Percentiles rank a stretch among this genome's conserved stretches.
Evolutionary conservation across 1,284 basidiomycete species (phyloP).

Genomic region (Rhodotorula sp.): DNA sequence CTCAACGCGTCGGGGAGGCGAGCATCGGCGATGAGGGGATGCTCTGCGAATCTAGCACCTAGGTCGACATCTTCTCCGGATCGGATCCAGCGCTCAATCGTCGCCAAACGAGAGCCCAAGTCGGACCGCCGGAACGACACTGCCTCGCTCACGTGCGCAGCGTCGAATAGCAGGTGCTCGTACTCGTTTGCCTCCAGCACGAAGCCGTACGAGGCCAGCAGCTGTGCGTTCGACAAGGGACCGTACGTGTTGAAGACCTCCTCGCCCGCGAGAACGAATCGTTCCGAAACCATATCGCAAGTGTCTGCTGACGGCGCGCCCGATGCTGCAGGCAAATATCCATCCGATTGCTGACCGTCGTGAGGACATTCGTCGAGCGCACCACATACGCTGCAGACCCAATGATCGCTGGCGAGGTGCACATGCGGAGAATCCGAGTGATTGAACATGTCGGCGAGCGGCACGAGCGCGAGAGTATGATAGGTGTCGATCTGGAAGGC

Average conservation of each 20-base stretch:
- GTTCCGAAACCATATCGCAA: conserved; percentile 49
- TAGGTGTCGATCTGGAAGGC: conserved; percentile 80
- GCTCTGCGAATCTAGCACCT: background rate
- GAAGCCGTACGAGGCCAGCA: conserved; percentile 74
- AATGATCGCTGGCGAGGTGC: conserved; percentile 68
- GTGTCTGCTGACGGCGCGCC: conserved; percentile 34
- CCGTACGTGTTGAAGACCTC: conserved; percentile 89
- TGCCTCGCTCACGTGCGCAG: background rate
- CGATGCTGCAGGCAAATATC: background rate
- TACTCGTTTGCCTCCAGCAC: conserved; percentile 46
- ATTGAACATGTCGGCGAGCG: conserved; percentile 86
- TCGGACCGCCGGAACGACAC: background rate
- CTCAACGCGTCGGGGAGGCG: background rate
- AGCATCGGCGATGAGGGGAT: no score
- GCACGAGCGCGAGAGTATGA: conserved; percentile 81
- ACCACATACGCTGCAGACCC: conserved; percentile 78
- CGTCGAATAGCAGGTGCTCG: conserved; percentile 11
- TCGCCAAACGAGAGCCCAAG: no score
- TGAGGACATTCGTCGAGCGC: conserved; percentile 69
- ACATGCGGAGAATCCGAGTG: conserved; percentile 67
- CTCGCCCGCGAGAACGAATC: conserved; percentile 47
- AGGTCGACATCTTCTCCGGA: background rate
- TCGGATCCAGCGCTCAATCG: no score
- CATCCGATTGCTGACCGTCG: conserved; percentile 52
- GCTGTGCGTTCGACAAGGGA: conserved; percentile 59